Percentiles rank a stretch among this genome's conserved stretches.
These are phyloP conservation scores for Curvularia verruculosa DNA, from an alignment of 2,329 filamentous ascomycete species.

Conservation along the genomic window DNA sequence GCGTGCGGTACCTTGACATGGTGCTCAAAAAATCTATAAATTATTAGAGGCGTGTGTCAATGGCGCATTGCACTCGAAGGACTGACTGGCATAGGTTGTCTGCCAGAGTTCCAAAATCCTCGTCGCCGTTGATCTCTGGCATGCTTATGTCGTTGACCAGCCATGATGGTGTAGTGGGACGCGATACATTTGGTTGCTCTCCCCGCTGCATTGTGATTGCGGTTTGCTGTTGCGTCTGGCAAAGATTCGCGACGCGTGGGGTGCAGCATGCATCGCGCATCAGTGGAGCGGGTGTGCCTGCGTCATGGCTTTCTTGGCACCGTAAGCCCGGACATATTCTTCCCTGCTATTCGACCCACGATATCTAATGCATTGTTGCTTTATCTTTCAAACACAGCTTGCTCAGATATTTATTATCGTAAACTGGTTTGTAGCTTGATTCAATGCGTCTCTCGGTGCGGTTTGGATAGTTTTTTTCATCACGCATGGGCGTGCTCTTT, in stretches of 20 bases:
- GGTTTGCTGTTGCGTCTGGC: constrained; percentile 7
- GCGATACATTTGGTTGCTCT: constrained; percentile 31
- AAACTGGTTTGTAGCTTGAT: neutral
- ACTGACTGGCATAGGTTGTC: constrained; percentile 65
- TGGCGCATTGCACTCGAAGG: constrained; percentile 6
- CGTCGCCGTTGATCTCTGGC: constrained; percentile 63
- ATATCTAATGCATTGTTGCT: neutral
- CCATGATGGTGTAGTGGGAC: constrained; percentile 39
- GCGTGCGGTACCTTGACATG: constrained; percentile 69
- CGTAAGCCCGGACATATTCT: neutral
- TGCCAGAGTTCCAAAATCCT: constrained; percentile 68
- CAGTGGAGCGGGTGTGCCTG: constrained; percentile 6
- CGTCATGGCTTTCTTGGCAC: constrained; percentile 31
- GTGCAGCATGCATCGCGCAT: constrained; percentile 12
- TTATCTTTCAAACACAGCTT: neutral
- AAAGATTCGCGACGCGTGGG: constrained; percentile 15
- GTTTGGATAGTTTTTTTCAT: neutral
- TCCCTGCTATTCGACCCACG: neutral
- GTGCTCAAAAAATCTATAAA: constrained; percentile 55
- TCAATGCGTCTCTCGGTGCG: neutral
- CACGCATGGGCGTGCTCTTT: neutral
- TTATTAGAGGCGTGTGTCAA: constrained; percentile 22
- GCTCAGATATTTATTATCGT: neutral
- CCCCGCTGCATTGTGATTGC: constrained; percentile 10
- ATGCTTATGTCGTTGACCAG: constrained; percentile 48